Evolutionary conservation across 2,329 filamentous ascomycete genomes (phyloP).

Genomic region (Aspergillus pseudonomiae): DNA sequence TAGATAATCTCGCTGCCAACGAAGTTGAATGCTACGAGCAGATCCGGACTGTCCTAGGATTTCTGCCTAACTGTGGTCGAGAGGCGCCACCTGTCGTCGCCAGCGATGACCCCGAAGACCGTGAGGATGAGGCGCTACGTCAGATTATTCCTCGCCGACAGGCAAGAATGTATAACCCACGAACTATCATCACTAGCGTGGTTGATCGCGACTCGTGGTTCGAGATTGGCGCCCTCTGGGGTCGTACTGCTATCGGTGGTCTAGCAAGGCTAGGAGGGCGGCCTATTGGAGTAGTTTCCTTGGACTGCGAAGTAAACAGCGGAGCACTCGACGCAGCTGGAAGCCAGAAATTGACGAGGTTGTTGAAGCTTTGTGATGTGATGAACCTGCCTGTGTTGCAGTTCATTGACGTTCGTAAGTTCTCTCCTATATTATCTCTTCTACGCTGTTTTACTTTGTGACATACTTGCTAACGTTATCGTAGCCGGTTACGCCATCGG

Average conservation of each 20-base stretch:
- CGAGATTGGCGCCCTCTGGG: constrained; percentile 67
- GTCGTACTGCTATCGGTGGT: constrained; percentile 63
- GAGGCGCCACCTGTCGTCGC: constrained; percentile 55
- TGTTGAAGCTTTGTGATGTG: constrained; percentile 66
- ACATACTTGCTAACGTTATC: not conserved
- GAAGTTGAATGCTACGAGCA: constrained; percentile 66
- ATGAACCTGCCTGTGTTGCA: constrained; percentile 68
- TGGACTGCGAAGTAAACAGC: constrained; percentile 64
- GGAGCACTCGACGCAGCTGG: constrained; percentile 64
- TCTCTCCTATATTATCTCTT: not conserved
- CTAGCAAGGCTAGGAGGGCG: constrained; percentile 61
- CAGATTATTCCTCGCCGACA: constrained; percentile 61
- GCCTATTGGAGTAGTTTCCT: constrained; percentile 61
- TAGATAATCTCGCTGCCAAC: constrained; percentile 64
- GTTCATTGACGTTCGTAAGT: constrained; percentile 62
- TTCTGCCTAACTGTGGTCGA: constrained; percentile 61
- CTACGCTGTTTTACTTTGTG: not conserved
- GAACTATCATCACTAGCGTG: constrained; percentile 59
- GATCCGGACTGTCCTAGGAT: constrained; percentile 59
- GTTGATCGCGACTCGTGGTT: constrained; percentile 63
- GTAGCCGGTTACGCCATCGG: constrained; percentile 64
- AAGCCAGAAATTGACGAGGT: constrained; percentile 62
- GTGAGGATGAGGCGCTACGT: constrained; percentile 54
- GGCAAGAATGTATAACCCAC: constrained; percentile 63
- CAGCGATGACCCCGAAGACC: constrained; percentile 53